phyloP scores from a whole-genome alignment of 2,329 filamentous ascomycete genomes.

The Chaetomiaceae sp. region DNA sequence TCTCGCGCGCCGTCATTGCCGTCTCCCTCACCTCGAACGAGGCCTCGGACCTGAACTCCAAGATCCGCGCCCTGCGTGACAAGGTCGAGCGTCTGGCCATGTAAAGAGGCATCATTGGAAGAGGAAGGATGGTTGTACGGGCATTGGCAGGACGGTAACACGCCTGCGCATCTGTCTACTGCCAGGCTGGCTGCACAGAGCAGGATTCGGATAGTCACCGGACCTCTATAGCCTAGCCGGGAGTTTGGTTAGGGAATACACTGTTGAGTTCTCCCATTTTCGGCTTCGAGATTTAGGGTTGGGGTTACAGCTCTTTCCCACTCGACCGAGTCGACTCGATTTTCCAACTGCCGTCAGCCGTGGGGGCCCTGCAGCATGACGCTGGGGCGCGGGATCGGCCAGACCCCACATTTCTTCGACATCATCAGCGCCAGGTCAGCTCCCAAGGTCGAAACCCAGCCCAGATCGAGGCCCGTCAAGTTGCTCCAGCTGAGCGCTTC shows the following conservation, averaged over 20 bases:
- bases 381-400: background rate
- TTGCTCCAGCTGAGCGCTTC: background rate
- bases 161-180: background rate
- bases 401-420: slow-evolving; percentile 15
- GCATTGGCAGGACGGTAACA: slow-evolving; percentile 2
- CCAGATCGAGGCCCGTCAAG: background rate
- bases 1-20: slow-evolving; percentile 81
- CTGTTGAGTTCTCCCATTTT: background rate
- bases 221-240: slow-evolving; percentile 4
- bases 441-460: background rate
- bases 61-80: slow-evolving; percentile 86
- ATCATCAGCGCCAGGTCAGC: slow-evolving; percentile 16
- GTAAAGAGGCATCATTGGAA: slow-evolving; percentile 44
- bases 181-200: background rate
- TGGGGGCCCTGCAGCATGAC: slow-evolving; percentile 14
- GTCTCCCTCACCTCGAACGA: slow-evolving; percentile 89
- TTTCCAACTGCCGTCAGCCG: slow-evolving; percentile 5
- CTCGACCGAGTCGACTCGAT: background rate
- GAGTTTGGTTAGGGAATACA: slow-evolving; percentile 2
- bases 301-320: slow-evolving; percentile 16
- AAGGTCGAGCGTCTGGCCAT: slow-evolving; percentile 96
- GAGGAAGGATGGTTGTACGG: background rate
- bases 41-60: slow-evolving; percentile 76
- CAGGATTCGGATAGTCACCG: background rate
- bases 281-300: slow-evolving; percentile 6